Conservation (phyloP, 176 grass and related monocot species). For the Alloteropsis semialata region DNA sequence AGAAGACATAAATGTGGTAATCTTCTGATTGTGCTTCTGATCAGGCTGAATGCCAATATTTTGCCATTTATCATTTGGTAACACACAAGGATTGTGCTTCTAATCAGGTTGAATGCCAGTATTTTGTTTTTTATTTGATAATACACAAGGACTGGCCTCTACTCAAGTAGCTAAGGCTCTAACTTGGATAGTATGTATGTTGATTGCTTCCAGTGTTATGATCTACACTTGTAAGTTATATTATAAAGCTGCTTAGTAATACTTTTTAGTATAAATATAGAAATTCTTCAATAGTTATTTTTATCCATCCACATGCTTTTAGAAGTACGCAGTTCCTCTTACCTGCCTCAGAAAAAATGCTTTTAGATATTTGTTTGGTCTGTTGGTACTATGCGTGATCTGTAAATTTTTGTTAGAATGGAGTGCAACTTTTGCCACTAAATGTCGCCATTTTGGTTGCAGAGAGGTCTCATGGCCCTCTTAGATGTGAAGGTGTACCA, state of each 20-base stretch:
- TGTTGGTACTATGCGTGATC: conserved; percentile 6
- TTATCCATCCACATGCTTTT: not conserved
- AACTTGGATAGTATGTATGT: not conserved
- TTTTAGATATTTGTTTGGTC: not conserved
- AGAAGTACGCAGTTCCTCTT: not conserved
- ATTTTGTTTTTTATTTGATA: no score
- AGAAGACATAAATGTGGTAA: not conserved
- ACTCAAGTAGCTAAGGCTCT: not conserved
- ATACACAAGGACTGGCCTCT: not conserved
- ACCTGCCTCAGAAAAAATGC: not conserved
- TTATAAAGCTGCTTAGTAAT: not conserved
- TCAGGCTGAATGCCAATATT: not conserved
- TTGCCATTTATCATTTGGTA: no score
- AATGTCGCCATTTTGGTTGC: conserved; percentile 40
- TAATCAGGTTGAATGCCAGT: not conserved
- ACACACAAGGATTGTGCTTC: not conserved
- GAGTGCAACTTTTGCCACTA: conserved; percentile 3
- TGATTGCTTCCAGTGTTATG: not conserved
- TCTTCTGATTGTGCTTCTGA: not conserved
- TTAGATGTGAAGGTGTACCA: conserved; percentile 96
- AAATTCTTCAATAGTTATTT: not conserved
- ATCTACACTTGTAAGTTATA: not conserved
- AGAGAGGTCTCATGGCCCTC: conserved; percentile 98
- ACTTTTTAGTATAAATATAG: not conserved
- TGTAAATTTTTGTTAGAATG: not conserved